Conservation (phyloP, 441 rosid genomes). For the Erodium texanum region DNA sequence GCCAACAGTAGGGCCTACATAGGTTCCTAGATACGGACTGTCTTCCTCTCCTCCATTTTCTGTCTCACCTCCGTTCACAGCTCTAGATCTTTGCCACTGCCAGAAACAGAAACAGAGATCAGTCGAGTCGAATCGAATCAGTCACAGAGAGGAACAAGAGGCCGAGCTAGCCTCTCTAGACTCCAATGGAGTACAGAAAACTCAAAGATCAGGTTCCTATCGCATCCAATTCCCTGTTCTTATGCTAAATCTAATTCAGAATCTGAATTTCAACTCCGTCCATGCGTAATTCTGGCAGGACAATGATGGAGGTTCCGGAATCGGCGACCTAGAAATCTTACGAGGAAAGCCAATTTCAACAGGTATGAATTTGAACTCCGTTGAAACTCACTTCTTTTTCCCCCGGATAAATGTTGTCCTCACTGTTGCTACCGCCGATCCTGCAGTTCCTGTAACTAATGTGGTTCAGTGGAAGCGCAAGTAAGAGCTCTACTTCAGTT, state of each 20-base stretch:
- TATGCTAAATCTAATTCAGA: neutral
- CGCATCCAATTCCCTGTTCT: neutral
- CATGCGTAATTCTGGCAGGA: conserved; percentile 19
- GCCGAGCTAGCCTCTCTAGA: conserved; percentile 12
- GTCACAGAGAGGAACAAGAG: conserved; percentile 6
- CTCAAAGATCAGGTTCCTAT: conserved; percentile 59
- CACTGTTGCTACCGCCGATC: neutral
- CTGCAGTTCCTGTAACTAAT: conserved; percentile 30
- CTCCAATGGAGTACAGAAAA: conserved; percentile 62
- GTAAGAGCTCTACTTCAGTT: conserved; percentile 29
- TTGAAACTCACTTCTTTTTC: neutral
- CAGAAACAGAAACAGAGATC: too few relatives aligned
- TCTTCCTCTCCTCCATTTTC: neutral
- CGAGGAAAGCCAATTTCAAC: conserved; percentile 41
- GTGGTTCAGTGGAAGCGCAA: conserved; percentile 75
- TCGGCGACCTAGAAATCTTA: conserved; percentile 47
- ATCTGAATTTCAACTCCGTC: neutral
- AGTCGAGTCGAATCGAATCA: neutral
- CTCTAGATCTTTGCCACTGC: neutral
- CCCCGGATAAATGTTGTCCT: neutral
- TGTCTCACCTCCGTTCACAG: neutral
- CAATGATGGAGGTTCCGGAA: conserved; percentile 30
- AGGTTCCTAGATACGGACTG: neutral
- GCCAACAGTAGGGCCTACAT: too few relatives aligned
- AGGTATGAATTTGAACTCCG: conserved; percentile 15